Percentiles rank a stretch among this genome's conserved stretches.
Evolutionary conservation across 257 asterid species (phyloP).

Genomic region (Solanum ossicruentum): DNA sequence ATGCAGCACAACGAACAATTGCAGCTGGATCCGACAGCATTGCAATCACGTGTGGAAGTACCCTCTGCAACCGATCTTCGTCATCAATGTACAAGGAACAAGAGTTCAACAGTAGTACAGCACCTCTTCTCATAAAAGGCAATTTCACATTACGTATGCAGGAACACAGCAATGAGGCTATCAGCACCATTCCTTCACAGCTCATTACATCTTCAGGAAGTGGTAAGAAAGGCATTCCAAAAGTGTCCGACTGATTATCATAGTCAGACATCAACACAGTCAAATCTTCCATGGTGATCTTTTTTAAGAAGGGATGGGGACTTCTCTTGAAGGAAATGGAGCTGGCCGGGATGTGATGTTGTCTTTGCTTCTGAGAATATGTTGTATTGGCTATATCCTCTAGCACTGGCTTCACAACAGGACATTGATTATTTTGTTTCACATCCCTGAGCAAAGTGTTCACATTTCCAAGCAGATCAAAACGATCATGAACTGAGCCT

Average conservation of each 20-base stretch:
- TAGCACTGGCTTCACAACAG: conserved; percentile 26
- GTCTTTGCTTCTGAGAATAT: conserved; percentile 33
- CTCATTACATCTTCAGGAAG: conserved; percentile 77
- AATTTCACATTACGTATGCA: conserved; percentile 91
- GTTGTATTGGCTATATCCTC: conserved; percentile 28
- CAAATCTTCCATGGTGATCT: conserved; percentile 58
- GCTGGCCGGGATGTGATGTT: conserved; percentile 43
- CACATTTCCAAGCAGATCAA: conserved; percentile 69
- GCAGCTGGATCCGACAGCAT: conserved; percentile 96
- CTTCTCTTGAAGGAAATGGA: conserved; percentile 62
- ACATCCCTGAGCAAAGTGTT: conserved; percentile 62
- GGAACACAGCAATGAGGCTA: conserved; percentile 92
- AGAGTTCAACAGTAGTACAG: conserved; percentile 81
- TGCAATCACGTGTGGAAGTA: conserved; percentile 95
- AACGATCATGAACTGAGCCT: conserved; percentile 44
- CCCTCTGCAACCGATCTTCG: conserved; percentile 89
- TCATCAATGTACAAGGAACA: conserved; percentile 90
- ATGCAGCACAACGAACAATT: conserved; percentile 94
- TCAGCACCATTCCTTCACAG: conserved; percentile 83
- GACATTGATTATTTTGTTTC: conserved; percentile 35
- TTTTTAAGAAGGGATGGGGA: conserved; percentile 78
- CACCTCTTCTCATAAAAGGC: conserved; percentile 91
- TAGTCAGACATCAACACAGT: conserved; percentile 51
- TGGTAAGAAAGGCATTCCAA: conserved; percentile 86
- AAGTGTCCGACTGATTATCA: conserved; percentile 87